A percentile compares a stretch with the other conserved stretches of the same genome.
Evolutionary conservation across 208 protist species (phyloP).

Genomic region (Acanthamoeba culbertsoni): DNA sequence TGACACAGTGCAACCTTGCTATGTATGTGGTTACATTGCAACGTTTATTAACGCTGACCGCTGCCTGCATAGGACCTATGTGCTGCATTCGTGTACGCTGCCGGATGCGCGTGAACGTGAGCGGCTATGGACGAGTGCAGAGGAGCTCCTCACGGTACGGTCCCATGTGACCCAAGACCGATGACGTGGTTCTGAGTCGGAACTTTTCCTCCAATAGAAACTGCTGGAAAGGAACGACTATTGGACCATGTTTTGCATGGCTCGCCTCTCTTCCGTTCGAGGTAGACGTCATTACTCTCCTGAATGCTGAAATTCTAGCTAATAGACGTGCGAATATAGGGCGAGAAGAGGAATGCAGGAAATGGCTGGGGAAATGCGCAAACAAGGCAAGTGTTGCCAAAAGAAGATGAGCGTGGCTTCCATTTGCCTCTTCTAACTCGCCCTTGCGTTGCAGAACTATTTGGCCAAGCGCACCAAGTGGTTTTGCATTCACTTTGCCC

Average conservation of each 20-base stretch:
- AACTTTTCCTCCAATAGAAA: background rate
- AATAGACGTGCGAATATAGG: too few species aligned
- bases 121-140: conserved; percentile 26
- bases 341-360: background rate
- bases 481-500: conserved; percentile 49
- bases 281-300: background rate
- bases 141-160: conserved; percentile 18
- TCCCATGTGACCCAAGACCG: background rate
- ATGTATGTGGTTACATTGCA: background rate
- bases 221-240: background rate
- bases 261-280: conserved; percentile 32
- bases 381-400: too few species aligned
- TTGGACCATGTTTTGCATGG: conserved; percentile 61
- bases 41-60: background rate
- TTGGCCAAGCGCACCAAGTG: conserved; percentile 56
- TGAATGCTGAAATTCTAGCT: too few species aligned
- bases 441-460: too few species aligned
- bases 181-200: background rate
- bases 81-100: conserved; percentile 22
- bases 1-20: conserved; percentile 60
- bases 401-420: too few species aligned
- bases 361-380: conserved; percentile 25
- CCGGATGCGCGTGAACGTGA: background rate
- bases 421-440: too few species aligned
- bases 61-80: background rate